Conservation (phyloP, 2,329 filamentous ascomycete genomes). For the Zasmidium cellare region DNA sequence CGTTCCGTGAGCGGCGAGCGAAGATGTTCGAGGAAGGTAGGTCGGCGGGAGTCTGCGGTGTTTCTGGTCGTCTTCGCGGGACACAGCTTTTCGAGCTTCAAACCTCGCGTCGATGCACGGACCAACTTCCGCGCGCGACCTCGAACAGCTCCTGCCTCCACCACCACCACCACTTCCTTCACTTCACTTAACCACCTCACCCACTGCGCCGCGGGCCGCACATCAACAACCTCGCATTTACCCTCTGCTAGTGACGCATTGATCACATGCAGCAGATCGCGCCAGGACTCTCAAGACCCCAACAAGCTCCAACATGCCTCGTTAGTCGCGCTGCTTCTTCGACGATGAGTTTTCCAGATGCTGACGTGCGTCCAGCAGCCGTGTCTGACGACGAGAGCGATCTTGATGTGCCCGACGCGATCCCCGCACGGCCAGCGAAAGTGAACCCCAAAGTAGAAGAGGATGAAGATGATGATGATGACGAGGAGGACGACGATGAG, state of each 20-base stretch:
- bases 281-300: too few relatives aligned
- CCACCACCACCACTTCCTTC: not conserved
- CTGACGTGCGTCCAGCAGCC: conserved; percentile 32
- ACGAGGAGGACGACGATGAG: conserved; percentile 54
- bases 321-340: conserved; percentile 1
- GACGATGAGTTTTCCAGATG: not conserved
- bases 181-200: not conserved
- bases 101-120: too few relatives aligned
- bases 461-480: conserved; percentile 38
- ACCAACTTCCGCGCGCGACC: not conserved
- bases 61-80: not conserved
- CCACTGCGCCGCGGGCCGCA: too few relatives aligned
- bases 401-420: conserved; percentile 32
- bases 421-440: conserved; percentile 25
- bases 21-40: not conserved
- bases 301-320: conserved; percentile 10
- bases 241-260: too few relatives aligned
- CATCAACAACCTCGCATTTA: too few relatives aligned
- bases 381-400: conserved; percentile 41
- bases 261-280: too few relatives aligned
- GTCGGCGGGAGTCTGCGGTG: not conserved
- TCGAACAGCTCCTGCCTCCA: not conserved
- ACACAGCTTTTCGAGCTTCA: not conserved
- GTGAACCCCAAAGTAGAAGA: conserved; percentile 28
- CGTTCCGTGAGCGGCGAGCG: not conserved